Evolutionary conservation across 257 asterid species (phyloP).

Genomic region (Solanum lycopersicoides): DNA sequence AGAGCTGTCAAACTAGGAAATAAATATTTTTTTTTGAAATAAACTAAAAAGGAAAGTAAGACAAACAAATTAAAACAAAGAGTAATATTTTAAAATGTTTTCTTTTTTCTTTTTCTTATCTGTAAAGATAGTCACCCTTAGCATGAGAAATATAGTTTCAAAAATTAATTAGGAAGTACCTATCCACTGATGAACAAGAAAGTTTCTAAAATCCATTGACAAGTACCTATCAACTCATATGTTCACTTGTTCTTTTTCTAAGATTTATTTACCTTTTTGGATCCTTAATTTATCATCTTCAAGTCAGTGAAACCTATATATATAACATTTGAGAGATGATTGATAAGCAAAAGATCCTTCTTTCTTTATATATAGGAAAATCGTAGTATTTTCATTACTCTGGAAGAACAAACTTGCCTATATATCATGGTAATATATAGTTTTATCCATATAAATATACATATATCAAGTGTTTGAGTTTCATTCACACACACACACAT

Average conservation of each 20-base stretch:
- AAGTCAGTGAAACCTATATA: neutral
- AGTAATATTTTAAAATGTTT: neutral
- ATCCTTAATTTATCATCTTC: neutral
- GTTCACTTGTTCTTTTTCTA: neutral
- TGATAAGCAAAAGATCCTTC: neutral
- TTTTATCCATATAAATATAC: neutral
- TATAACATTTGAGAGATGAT: neutral
- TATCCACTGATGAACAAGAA: neutral
- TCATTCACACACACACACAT: neutral
- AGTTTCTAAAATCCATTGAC: neutral
- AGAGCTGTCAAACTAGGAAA: neutral
- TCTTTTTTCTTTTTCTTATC: neutral
- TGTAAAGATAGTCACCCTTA: constrained; percentile 13
- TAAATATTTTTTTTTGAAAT: neutral
- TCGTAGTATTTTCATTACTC: neutral
- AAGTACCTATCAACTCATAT: constrained; percentile 7
- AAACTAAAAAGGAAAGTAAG: neutral
- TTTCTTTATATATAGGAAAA: neutral
- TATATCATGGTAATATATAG: neutral
- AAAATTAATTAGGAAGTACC: neutral
- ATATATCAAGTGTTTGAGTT: neutral
- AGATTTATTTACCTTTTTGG: neutral
- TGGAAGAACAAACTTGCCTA: neutral
- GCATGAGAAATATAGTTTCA: constrained; percentile 2
- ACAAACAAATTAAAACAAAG: too few species aligned